These are phyloP conservation scores for Astragalus membranaceus DNA, from an alignment of 306 rosid species.

Conservation along the genomic window DNA sequence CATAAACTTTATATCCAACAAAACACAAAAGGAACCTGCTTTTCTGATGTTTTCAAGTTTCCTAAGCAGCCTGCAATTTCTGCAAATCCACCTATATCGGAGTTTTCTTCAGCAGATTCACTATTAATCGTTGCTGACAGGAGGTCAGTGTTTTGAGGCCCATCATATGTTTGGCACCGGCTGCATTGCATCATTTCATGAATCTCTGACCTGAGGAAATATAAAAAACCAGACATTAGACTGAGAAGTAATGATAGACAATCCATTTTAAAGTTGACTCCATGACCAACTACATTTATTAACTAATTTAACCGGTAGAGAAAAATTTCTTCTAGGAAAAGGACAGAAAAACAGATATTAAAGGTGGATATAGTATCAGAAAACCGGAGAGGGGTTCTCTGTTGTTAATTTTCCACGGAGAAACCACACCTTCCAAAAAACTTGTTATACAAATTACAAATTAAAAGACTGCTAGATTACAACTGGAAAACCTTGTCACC, in stretches of 20 bases:
- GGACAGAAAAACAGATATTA: no score
- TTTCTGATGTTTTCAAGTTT: constrained; percentile 76
- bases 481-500: neutral
- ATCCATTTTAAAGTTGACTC: neutral
- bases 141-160: constrained; percentile 26
- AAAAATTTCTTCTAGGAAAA: neutral
- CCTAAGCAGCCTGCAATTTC: constrained; percentile 72
- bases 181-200: constrained; percentile 79
- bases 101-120: constrained; percentile 41
- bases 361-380: neutral
- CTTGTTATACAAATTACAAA: no score
- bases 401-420: neutral
- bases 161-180: constrained; percentile 61
- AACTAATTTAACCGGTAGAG: neutral
- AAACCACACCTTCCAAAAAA: neutral
- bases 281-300: neutral
- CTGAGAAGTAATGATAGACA: neutral
- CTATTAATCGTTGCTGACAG: constrained; percentile 18
- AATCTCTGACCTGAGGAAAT: constrained; percentile 68
- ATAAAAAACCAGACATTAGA: constrained; percentile 13
- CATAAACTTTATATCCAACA: constrained; percentile 17
- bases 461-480: neutral
- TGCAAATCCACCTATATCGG: constrained; percentile 96
- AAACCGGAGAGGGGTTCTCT: neutral
- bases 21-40: constrained; percentile 56